These are phyloP conservation scores for Leccinum subgranulosum DNA, from an alignment of 768 basidiomycete species.

Conservation along the genomic window DNA sequence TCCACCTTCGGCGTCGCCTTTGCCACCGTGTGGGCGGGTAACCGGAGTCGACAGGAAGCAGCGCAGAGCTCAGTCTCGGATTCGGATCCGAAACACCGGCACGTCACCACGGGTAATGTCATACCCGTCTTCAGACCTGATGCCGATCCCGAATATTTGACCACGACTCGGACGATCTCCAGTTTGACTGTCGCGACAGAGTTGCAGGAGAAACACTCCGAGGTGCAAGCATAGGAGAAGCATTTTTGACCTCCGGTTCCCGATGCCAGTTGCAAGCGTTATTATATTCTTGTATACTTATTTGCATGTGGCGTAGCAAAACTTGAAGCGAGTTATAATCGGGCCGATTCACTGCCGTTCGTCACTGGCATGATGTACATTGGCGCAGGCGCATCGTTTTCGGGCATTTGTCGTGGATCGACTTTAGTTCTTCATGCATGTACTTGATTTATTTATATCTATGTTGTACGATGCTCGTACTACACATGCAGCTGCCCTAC, in stretches of 20 bases:
- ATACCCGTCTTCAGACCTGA: background rate
- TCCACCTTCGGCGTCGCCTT: slow-evolving; percentile 11
- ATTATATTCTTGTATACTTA: background rate
- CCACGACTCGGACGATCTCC: too few species aligned
- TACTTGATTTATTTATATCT: too few species aligned
- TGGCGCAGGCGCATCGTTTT: too few species aligned
- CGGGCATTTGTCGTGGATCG: too few species aligned
- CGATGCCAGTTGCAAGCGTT: too few species aligned
- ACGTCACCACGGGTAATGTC: background rate
- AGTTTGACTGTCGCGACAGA: background rate
- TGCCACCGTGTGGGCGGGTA: slow-evolving; percentile 4
- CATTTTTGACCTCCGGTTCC: background rate
- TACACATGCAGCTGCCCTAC: too few species aligned
- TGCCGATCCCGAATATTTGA: background rate
- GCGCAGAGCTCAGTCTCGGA: background rate
- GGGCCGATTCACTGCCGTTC: background rate
- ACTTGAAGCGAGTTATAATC: too few species aligned
- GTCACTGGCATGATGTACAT: too few species aligned
- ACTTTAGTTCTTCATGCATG: too few species aligned
- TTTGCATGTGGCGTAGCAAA: background rate
- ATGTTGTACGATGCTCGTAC: too few species aligned
- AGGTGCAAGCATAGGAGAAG: background rate
- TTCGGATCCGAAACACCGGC: background rate
- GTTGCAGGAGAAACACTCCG: background rate
- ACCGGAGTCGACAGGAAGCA: background rate